Base-by-base conservation (phyloP, 305 asterid genomes). In the Plantago coronopus region DNA sequence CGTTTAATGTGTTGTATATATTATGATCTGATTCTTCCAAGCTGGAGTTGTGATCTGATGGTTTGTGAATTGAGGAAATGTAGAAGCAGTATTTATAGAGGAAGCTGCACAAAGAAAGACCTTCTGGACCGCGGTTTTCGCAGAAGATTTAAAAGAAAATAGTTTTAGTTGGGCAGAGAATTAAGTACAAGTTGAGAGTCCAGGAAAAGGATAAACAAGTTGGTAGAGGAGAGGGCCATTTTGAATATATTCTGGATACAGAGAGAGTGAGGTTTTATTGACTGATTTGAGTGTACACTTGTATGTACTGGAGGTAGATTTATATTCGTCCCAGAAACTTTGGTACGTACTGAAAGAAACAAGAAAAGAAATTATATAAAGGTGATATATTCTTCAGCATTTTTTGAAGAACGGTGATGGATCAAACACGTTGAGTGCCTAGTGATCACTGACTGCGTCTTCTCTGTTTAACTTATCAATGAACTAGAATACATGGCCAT, bases 21-120 rank as follows among this genome's bases (percentile, higher is more conserved):
- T 19, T 57, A 12, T 23, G 59, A 54, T 17, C 61, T 17, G 47
- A 27, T 34, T 9, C 25, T 15, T 17, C 12, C n/a, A n/a, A 56
- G 61, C 1, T 31, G 47, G n/a, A 56, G 37, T 31, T 56, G 47
- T 56, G 61, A 56, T 34, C 29, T 56, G 61, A 56, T 56, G 25
- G 11, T 56, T 34, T 56, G 37, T 17, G 11, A 20, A 31, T 19
- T 55, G 18, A 13, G 61, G 14, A 17, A 44, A 37, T 18, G n/a
- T 37, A 19, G 12, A 31, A 9, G 45, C 40, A 16, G 17, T 57
- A 57, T 57, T 31, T 57, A 57, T 57, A 57, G 19, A 17, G 20
- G 46, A 11, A 18, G 18, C 4, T 2, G 7, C 11, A 7, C 16
- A 15, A 8, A 23, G 1, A 4, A 23, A 37, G 16, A 17, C n/a